Conservation (phyloP, 352 stramenopile genomes). For the Globisporangium nodosum region DNA sequence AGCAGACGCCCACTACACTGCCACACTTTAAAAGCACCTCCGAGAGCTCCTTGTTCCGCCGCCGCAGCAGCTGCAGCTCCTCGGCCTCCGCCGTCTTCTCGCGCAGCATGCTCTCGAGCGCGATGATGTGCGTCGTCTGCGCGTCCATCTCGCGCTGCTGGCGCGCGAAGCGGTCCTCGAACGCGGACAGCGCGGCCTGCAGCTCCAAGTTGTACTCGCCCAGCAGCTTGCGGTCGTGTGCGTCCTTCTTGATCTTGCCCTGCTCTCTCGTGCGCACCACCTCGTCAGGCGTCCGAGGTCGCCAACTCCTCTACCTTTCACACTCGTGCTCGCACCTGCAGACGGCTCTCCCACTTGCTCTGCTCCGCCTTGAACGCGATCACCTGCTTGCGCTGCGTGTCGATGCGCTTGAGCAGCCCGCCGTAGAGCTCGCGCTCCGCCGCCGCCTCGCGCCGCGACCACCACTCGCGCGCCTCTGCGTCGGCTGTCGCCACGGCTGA, state of each 20-base stretch:
- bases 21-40: conserved; percentile 22
- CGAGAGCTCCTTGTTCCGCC: conserved; percentile 36
- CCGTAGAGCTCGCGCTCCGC: conserved; percentile 44
- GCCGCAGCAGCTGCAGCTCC: conserved; percentile 26
- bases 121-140: conserved; percentile 54
- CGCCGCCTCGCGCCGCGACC: conserved; percentile 39
- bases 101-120: conserved; percentile 52
- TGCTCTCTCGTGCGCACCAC: background rate
- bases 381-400: conserved; percentile 63
- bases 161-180: conserved; percentile 40
- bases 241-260: conserved; percentile 41
- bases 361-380: conserved; percentile 78
- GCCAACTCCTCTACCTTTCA: too few relatives aligned
- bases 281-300: background rate
- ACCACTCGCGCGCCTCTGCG: conserved; percentile 54
- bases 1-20: background rate
- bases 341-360: conserved; percentile 77
- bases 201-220: conserved; percentile 82
- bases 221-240: conserved; percentile 69
- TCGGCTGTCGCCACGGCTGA: conserved; percentile 11
- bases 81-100: conserved; percentile 35
- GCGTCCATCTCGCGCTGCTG: conserved; percentile 51
- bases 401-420: conserved; percentile 62
- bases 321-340: conserved; percentile 33
- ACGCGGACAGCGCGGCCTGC: conserved; percentile 38